Conservation (phyloP, 305 asterid genomes). For the Fraxinus floribunda region DNA sequence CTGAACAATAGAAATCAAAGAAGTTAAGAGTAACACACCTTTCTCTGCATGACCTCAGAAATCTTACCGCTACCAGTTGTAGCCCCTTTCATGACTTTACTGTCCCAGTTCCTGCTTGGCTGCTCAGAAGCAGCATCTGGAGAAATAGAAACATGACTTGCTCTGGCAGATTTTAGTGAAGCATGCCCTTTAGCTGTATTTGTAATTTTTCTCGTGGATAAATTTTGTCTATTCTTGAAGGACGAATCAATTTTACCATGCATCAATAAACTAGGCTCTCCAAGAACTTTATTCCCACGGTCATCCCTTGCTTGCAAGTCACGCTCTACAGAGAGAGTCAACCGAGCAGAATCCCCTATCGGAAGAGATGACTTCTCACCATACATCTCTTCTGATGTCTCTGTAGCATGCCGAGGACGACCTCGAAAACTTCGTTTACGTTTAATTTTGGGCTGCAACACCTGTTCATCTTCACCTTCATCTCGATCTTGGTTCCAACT, state of each 20-base stretch:
- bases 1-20: conserved; percentile 2
- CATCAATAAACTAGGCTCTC: conserved; percentile 51
- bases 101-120: conserved; percentile 53
- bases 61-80: conserved; percentile 60
- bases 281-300: conserved; percentile 48
- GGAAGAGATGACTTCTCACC: conserved; percentile 62
- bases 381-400: conserved; percentile 59
- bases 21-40: conserved; percentile 51
- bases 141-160: conserved; percentile 37
- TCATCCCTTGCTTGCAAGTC: conserved; percentile 61
- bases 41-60: conserved; percentile 74
- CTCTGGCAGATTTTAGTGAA: conserved; percentile 55
- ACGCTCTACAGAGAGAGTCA: conserved; percentile 60
- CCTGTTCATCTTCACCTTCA: conserved; percentile 98
- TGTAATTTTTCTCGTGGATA: conserved; percentile 50
- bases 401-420: conserved; percentile 70
- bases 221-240: conserved; percentile 52
- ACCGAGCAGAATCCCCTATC: conserved; percentile 58
- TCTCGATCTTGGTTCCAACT: conserved; percentile 97
- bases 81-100: conserved; percentile 54
- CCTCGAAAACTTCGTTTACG: conserved; percentile 88
- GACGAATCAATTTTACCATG: conserved; percentile 55
- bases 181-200: conserved; percentile 45
- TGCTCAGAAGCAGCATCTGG: conserved; percentile 60
- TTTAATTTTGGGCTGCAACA: conserved; percentile 88